Percentiles rank a stretch among this genome's conserved stretches.
These are phyloP conservation scores for Vanderwaltozyma yarrowii DNA, from an alignment of 805 yeast species.

Conservation along the genomic window DNA sequence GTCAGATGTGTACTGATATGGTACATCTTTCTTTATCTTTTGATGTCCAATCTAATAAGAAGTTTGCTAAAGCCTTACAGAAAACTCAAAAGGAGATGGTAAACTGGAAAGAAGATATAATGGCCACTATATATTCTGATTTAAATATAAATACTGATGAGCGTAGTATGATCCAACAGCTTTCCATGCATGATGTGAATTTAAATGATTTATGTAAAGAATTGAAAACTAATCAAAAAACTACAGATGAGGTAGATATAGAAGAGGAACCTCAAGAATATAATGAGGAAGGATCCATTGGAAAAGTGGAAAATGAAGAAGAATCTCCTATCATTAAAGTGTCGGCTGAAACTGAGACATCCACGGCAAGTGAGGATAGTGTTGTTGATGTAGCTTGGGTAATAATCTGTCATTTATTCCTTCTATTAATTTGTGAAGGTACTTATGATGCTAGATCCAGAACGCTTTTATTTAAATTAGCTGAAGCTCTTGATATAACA, in stretches of 20 bases:
- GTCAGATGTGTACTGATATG: conserved; percentile 72
- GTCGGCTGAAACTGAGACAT: no score
- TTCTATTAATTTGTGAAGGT: conserved; percentile 70
- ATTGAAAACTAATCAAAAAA: conserved; percentile 39
- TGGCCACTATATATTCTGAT: conserved; percentile 65
- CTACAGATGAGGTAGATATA: no score
- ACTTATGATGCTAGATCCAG: conserved; percentile 84
- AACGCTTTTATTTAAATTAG: conserved; percentile 58
- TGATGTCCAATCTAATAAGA: conserved; percentile 33
- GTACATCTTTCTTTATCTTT: conserved; percentile 46
- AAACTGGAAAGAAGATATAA: conserved; percentile 69
- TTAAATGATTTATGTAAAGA: conserved; percentile 59
- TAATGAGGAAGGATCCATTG: no score
- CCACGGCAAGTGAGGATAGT: no score
- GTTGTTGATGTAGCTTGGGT: no score
- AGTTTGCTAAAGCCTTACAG: conserved; percentile 49
- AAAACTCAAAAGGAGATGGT: conserved; percentile 66
- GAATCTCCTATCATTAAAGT: no score
- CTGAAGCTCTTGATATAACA: conserved; percentile 45
- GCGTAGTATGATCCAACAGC: conserved; percentile 72
- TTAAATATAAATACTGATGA: conserved; percentile 67
- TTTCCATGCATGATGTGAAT: conserved; percentile 77
- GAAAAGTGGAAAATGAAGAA: no score
- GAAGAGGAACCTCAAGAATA: no score
- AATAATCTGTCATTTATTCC: conserved; percentile 77